phyloP scores from a whole-genome alignment of 2,329 filamentous ascomycete species.

The Fusarium verticillioides region DNA sequence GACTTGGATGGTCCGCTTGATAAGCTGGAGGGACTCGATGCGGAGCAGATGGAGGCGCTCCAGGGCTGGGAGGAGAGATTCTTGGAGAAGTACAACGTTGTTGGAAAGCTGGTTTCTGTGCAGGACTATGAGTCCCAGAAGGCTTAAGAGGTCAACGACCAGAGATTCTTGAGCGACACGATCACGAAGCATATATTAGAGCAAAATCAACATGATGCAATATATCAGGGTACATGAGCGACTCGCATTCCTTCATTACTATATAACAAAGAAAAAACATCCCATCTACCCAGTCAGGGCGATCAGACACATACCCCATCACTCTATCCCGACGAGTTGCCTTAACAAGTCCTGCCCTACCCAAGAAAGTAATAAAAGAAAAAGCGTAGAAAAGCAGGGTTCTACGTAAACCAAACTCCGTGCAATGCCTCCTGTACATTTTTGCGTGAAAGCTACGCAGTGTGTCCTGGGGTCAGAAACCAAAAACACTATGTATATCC shows the following conservation, averaged over 20 bases:
- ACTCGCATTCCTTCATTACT: slow-evolving; percentile 38
- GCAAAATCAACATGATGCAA: background rate
- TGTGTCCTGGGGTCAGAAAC: slow-evolving; percentile 13
- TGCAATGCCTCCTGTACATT: slow-evolving; percentile 50
- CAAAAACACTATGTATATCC: slow-evolving; percentile 35
- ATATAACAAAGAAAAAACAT: slow-evolving; percentile 33
- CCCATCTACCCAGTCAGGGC: slow-evolving; percentile 3
- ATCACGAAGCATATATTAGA: background rate
- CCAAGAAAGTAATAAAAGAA: slow-evolving; percentile 25
- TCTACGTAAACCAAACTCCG: slow-evolving; percentile 47
- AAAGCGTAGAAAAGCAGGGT: slow-evolving; percentile 22
- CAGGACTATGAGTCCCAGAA: slow-evolving; percentile 50
- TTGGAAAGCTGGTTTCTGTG: slow-evolving; percentile 80
- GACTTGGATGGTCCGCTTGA: slow-evolving; percentile 88
- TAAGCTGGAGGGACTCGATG: slow-evolving; percentile 74
- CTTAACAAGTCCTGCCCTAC: slow-evolving; percentile 29
- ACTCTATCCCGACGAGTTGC: slow-evolving; percentile 29
- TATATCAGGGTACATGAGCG: slow-evolving; percentile 9
- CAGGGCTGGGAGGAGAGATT: slow-evolving; percentile 95
- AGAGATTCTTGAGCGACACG: background rate
- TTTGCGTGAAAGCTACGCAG: slow-evolving; percentile 35
- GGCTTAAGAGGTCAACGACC: slow-evolving; percentile 1
- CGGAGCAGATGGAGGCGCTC: slow-evolving; percentile 84
- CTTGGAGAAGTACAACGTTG: slow-evolving; percentile 92
- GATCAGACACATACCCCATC: slow-evolving; percentile 6